A percentile compares a stretch with the other conserved stretches of the same genome.
Conservation (phyloP, 2,329 filamentous ascomycete species). For the Aspergillus pseudoglaucus region DNA sequence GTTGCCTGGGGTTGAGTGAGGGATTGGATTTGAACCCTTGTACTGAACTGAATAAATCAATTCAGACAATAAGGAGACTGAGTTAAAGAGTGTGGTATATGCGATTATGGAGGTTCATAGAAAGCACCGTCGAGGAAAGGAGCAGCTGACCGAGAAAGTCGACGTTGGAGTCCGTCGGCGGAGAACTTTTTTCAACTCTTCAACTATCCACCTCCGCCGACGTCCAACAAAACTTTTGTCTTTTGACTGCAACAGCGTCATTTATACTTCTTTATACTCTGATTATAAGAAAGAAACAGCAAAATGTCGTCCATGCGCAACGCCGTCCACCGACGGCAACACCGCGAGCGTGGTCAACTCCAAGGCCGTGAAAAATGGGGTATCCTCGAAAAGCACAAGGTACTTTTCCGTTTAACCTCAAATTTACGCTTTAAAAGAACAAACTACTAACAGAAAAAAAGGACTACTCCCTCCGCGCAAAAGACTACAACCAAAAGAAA, state of each 20-base stretch:
- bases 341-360: constrained; percentile 85
- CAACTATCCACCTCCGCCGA: not conserved
- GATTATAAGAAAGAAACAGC: not conserved
- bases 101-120: no score
- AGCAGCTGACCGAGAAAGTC: not conserved
- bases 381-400: constrained; percentile 92
- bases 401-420: constrained; percentile 21
- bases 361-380: constrained; percentile 78
- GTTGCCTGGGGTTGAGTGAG: no score
- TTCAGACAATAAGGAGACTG: no score
- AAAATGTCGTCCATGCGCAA: constrained; percentile 55
- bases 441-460: constrained; percentile 15
- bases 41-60: no score
- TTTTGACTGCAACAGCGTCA: not conserved
- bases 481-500: constrained; percentile 58
- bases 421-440: not conserved
- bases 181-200: not conserved
- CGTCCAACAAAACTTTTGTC: not conserved
- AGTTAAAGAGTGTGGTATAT: no score
- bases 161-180: not conserved
- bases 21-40: no score
- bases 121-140: no score
- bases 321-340: constrained; percentile 70
- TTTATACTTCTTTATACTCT: not conserved
- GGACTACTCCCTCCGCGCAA: constrained; percentile 60